Base-by-base conservation (phyloP, 495 filamentous ascomycete genomes). In the Achaetomiella virescens region DNA sequence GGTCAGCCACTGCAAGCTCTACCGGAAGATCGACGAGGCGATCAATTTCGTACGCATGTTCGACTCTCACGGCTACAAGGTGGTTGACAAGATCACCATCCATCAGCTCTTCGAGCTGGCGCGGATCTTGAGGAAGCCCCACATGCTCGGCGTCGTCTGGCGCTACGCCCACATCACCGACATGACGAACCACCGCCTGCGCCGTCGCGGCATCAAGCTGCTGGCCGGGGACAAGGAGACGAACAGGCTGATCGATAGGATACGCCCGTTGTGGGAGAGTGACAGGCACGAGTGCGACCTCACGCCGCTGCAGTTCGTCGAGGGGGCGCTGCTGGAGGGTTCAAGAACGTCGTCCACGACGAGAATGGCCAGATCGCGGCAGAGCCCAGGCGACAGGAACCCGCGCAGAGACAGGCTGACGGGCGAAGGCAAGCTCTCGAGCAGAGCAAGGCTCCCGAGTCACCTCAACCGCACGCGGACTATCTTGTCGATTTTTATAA, bases 121-220 rank as follows among this genome's bases (percentile, higher is more conserved):
- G 8, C 69, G 64, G 58, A 51, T 20, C 44, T 27, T 41, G n/a
- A 54, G 52, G 8, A 67, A 55, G 42, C 70, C 70, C 24, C 69
- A 75, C 41, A 55, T 70, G 49, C 41, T 72, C 37, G 60, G 67
- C 48, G 69, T 70, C 17, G 43, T 72, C 37, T 76, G 66, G 64
- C 69, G 72, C 46, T 75, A 72, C 57, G 66, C 67, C 5, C 59
- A 52, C 27, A 48, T 68, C 8, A 20, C 36, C 10, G 54, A 52
- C 12, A 6, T 36, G 18, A 58, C 65, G 0, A 63, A 3, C 24
- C 35, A 42, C 2, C 35, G 58, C 7, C 67, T 75, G 65, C 64
- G 58, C 5, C 22, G 17, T 1, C 43, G 25, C 15, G 55, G 29
- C 9, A 24, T 17, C 0, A 12, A 10, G 12, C 14, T 51, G 29